Evolutionary conservation across 441 rosid genomes (phyloP), one percentile per base, ranked within the genome.

Genomic region (Eruca vesicaria): DNA sequence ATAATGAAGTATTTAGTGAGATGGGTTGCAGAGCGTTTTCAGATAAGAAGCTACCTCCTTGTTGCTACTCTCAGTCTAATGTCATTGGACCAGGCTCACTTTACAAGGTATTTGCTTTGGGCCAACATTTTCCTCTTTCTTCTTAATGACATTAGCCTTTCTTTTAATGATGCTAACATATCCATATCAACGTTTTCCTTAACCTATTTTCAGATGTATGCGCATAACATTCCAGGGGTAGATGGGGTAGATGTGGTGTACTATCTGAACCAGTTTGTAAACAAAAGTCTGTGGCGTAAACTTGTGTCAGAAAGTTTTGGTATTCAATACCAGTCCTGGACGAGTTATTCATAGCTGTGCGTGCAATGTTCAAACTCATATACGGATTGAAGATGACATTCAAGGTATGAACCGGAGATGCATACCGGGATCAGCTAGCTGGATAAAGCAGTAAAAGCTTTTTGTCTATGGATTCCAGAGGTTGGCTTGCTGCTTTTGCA

Each of bases 41-140:
- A 70, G 56, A 53, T 19, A 38, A 45, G 76, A 66, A 71, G 56
- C 29, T 45, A 64, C 8, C 52, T 29, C 52, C 36, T 43, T 66
- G 57, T 77, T 65, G 57, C 56, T 66, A 19, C 48, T 59, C 67
- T 77, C 60, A 57, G 35, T 71, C 28, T 48, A 68, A 50, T 33
- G 61, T 67, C 66, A 70, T n/a, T 62, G 60, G 67, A 69, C 29
- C 57, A n/a, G 48, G 63, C 35, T 56, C 48, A 28, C 41, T 45
- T 5, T 45, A 5, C 63, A 71, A 77, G 72, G 75, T 75, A 75
- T 55, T 15, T 63, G 33, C 50, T 62, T 28, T 11, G 18, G 33
- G 50, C 6, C 63, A 62, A 61, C 12, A 48, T 67, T 33, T 48
- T 35, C 14, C n/a, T n/a, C n/a, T 58, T 15, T 57, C 38, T 60